Evolutionary conservation across 2,329 filamentous ascomycete species (phyloP), one percentile per base, ranked within the genome.

Genomic region (Penicillium sumatraense): DNA sequence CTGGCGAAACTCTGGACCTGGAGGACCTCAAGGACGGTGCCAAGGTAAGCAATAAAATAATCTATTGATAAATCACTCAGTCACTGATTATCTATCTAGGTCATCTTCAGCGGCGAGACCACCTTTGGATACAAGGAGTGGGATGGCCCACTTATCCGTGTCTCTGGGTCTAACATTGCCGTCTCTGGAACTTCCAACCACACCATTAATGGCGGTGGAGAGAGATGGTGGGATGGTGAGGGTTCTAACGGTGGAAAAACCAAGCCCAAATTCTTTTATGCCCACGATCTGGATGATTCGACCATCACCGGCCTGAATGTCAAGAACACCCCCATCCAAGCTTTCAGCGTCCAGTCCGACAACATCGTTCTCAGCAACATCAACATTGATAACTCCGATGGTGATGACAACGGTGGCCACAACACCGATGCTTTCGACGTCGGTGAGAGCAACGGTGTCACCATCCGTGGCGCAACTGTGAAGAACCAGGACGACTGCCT

Each of bases 41-140:
- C 18, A 51, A 57, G 29, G 59, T 61, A 55, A 36, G 56, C 3
- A 18, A n/a, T 35, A 6, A 13, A 16, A 10, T 7, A 5, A 9
- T 6, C 27, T 14, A 5, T 3, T 13, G 5, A 24, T 18, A 29
- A 13, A 3, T 6, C 10, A 35, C 33, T 49, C 27, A 29, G 40
- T 6, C 10, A 11, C 21, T 29, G 14, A 42, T 14, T 47, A 21
- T 54, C 26, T 6, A 3, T 18, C 27, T 49, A 78, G 72, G 80
- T 89, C 58, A 83, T 82, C 62, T 89, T 89, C 72, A 71, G 83
- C 54, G 88, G 87, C 40, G 83, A 78, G 13, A 89, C 87, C n/a
- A 85, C 82, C 51, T 90, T 87, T 65, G 86, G 79, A 18, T 89
- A 88, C 74, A 76, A 83, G 59, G 82, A 87, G 64, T 89, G 86